phyloP scores from a whole-genome alignment of 768 basidiomycete genomes.

The Leucocoprinus birnbaumii region DNA sequence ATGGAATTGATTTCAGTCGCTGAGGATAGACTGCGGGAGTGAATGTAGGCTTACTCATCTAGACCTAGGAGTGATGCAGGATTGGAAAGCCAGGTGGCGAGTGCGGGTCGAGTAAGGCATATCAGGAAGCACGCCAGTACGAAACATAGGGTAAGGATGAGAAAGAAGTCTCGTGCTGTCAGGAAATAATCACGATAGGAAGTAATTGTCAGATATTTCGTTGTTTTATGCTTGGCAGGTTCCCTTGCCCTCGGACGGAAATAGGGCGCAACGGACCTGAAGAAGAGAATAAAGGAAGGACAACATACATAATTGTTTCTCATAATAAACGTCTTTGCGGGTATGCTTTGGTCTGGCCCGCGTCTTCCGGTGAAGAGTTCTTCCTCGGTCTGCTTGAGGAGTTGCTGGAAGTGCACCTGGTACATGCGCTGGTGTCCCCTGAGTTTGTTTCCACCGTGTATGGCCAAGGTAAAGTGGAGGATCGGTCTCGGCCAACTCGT shows the following conservation, averaged over 20 bases:
- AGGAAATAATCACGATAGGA: not conserved
- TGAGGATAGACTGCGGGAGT: not conserved
- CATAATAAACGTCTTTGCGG: conserved; percentile 3
- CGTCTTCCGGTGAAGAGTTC: conserved; percentile 2
- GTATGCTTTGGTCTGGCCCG: not conserved
- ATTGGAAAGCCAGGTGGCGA: conserved; percentile 10
- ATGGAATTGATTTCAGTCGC: not conserved
- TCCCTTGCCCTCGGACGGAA: too few species aligned
- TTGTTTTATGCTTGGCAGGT: not conserved
- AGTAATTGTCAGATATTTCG: not conserved
- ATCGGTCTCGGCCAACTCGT: too few species aligned
- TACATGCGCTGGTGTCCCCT: conserved; percentile 2
- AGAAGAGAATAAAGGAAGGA: not conserved
- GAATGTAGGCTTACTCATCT: conserved; percentile 6
- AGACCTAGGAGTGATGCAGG: not conserved
- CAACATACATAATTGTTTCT: conserved; percentile 1
- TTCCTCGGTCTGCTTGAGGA: not conserved
- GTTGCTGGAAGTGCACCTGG: not conserved
- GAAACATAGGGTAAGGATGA: conserved; percentile 38
- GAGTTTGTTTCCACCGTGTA: conserved; percentile 11
- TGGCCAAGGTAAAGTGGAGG: conserved; percentile 9
- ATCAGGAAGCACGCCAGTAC: conserved; percentile 35
- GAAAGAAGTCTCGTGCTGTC: conserved; percentile 38
- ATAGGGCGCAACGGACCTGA: too few species aligned
- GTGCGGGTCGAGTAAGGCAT: conserved; percentile 27